phyloP scores from a whole-genome alignment of 352 stramenopile species.

The Pythium graminicola region DNA sequence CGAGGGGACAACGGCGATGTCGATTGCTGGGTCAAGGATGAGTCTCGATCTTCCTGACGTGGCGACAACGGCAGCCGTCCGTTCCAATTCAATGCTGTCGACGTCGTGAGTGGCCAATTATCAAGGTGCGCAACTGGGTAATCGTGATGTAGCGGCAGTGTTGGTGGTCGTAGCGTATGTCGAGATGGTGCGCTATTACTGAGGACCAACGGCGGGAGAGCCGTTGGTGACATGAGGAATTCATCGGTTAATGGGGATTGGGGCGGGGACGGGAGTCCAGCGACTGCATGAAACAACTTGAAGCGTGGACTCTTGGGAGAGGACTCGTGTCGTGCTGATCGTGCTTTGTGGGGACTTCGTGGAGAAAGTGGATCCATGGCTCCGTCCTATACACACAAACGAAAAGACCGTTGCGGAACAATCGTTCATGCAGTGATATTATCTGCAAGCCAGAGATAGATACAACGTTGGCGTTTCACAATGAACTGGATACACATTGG shows the following conservation, averaged over 20 bases:
- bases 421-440: background rate
- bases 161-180: background rate
- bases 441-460: background rate
- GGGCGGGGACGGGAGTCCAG: background rate
- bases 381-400: background rate
- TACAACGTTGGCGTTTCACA: background rate
- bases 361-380: slow-evolving; percentile 2
- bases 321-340: background rate
- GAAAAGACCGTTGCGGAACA: background rate
- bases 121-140: slow-evolving; percentile 18
- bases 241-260: background rate
- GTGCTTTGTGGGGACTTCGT: background rate
- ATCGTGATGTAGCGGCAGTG: slow-evolving; percentile 10
- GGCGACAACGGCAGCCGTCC: background rate
- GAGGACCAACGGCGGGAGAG: slow-evolving; percentile 4
- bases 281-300: background rate
- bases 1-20: slow-evolving; percentile 20
- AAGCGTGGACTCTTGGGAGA: slow-evolving; percentile 10
- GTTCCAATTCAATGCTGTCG: background rate
- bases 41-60: background rate
- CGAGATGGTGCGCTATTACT: background rate
- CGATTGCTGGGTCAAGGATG: background rate
- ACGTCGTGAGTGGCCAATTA: slow-evolving; percentile 19
- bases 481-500: background rate
- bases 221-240: background rate